Evolutionary conservation across 441 rosid genomes (phyloP), one percentile per base, ranked within the genome.

Genomic region (Sinapis alba): DNA sequence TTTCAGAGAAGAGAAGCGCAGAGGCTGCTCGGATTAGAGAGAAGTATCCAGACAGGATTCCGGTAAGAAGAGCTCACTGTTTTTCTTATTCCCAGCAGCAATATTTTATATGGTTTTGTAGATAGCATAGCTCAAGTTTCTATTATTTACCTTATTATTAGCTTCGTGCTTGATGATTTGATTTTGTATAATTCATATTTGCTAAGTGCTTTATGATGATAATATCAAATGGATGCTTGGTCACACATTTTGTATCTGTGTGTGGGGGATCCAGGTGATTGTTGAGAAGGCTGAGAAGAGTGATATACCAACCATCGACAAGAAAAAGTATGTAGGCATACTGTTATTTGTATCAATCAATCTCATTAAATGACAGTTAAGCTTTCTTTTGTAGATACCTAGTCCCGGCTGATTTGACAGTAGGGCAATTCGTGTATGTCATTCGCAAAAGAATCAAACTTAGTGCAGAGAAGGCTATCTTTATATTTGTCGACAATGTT

Each of bases 21-120:
- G 90, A 87, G 77, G 85, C 90, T 75, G 83, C 85, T 54, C 84
- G 90, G 50, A 87, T 87, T 69, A 83, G 88, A 80, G 90, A 87
- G 76, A 87, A 85, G 69, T 87, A 87, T 63, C 86, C 88, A 12
- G 90, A 87, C 68, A 87, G 90, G 45, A 84, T 87, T 64, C 90
- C 90, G 30, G 90, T 87, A 78, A 68, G n/a, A n/a, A n/a, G 80
- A 62, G 19, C 26, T 62, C 23, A 11, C 15, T 54, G 43, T 20
- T 32, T 57, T 23, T n/a, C n/a, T n/a, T n/a, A n/a, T n/a, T n/a
- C n/a, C n/a, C n/a, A n/a, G n/a, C n/a, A n/a, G n/a, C n/a, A n/a
- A n/a, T n/a, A n/a, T n/a, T n/a, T n/a, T n/a, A n/a, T n/a, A n/a
- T n/a, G n/a, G n/a, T n/a, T n/a, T n/a, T n/a, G n/a, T n/a, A n/a